A percentile compares a stretch with the other conserved stretches of the same genome.
phyloP scores from a whole-genome alignment of 2,329 filamentous ascomycete genomes.

The Phaeosphaeria sp. region DNA sequence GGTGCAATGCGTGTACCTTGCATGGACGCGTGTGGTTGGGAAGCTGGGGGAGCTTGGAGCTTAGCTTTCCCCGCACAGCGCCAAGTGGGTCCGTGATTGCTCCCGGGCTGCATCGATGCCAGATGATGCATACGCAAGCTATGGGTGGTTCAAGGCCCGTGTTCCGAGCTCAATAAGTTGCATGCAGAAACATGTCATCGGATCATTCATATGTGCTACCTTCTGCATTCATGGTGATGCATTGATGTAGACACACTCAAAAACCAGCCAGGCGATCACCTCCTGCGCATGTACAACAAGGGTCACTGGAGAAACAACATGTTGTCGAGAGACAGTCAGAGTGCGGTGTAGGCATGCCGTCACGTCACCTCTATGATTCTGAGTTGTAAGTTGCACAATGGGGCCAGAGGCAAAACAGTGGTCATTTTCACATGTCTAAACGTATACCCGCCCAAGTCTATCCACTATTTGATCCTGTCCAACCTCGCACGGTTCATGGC shows the following conservation, averaged over 20 bases:
- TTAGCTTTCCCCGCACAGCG: constrained; percentile 36
- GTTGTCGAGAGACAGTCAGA: too few relatives aligned
- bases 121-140: constrained; percentile 5
- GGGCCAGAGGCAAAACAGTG: not conserved
- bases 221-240: not conserved
- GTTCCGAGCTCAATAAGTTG: not conserved
- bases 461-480: constrained; percentile 63
- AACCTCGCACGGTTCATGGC: constrained; percentile 77
- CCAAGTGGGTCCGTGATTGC: constrained; percentile 11
- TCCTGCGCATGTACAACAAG: not conserved
- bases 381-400: too few relatives aligned
- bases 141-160: not conserved
- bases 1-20: constrained; percentile 28
- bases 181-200: not conserved
- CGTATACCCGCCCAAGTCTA: not conserved
- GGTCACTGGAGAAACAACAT: too few relatives aligned
- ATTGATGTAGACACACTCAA: not conserved
- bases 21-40: constrained; percentile 17
- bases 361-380: too few relatives aligned
- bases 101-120: constrained; percentile 4
- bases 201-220: not conserved
- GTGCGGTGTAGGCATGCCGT: too few relatives aligned
- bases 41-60: constrained; percentile 7
- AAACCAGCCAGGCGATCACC: not conserved
- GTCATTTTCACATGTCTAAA: not conserved